phyloP scores from a whole-genome alignment of 768 basidiomycete genomes.

The Tricholoma matsutake region DNA sequence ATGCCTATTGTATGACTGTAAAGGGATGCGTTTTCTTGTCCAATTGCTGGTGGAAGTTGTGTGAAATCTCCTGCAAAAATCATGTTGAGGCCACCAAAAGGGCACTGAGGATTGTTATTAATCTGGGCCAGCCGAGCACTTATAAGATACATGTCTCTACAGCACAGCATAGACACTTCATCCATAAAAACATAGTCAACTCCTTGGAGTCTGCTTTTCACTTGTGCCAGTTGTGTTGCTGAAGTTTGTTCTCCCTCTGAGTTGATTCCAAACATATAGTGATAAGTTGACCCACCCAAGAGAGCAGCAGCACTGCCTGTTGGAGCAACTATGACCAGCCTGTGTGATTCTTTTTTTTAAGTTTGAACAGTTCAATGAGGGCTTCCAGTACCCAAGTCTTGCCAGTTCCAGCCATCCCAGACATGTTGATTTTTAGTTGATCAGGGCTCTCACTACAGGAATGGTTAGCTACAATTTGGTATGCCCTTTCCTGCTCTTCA shows the following conservation, averaged over 20 bases:
- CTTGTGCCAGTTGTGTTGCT: too few relatives aligned
- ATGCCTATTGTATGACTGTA: background rate
- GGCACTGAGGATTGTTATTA: background rate
- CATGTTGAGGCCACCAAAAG: slow-evolving; percentile 33
- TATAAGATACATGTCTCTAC: too few relatives aligned
- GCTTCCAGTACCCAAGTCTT: too few relatives aligned
- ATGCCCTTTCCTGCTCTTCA: background rate
- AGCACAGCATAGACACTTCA: slow-evolving; percentile 22
- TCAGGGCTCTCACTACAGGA: background rate
- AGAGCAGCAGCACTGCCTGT: slow-evolving; percentile 26
- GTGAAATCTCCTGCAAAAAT: slow-evolving; percentile 1
- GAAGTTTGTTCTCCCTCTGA: too few relatives aligned
- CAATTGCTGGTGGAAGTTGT: background rate
- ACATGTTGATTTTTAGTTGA: slow-evolving; percentile 27
- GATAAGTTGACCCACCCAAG: slow-evolving; percentile 26
- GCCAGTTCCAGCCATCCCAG: too few relatives aligned
- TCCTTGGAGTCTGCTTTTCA: background rate
- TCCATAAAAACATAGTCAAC: slow-evolving; percentile 38
- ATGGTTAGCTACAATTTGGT: slow-evolving; percentile 24
- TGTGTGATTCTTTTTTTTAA: too few relatives aligned
- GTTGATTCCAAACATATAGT: slow-evolving; percentile 10
- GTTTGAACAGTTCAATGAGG: too few relatives aligned
- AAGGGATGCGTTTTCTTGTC: background rate
- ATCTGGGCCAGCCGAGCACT: too few relatives aligned
- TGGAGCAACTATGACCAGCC: slow-evolving; percentile 14